A percentile compares a stretch with the other conserved stretches of the same genome.
Evolutionary conservation across 805 yeast species (phyloP).

Genomic region (Naumovozyma baii): DNA sequence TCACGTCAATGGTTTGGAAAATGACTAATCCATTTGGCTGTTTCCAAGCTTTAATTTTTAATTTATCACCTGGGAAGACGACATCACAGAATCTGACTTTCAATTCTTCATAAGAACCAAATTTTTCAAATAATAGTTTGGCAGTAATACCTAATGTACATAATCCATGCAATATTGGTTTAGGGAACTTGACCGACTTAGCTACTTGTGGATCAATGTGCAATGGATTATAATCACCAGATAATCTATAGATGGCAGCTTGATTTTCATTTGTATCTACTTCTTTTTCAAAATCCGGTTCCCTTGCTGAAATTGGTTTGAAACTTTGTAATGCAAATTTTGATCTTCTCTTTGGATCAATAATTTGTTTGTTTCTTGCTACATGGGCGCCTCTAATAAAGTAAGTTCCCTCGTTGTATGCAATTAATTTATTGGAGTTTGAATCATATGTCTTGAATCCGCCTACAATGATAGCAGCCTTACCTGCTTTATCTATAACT

Average conservation of each 20-base stretch:
- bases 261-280: conserved; percentile 57
- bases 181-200: conserved; percentile 70
- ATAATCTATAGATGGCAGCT: conserved; percentile 83
- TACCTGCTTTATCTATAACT: conserved; percentile 74
- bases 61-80: conserved; percentile 90
- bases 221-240: conserved; percentile 91
- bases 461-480: conserved; percentile 65
- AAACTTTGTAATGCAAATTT: conserved; percentile 56
- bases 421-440: conserved; percentile 56
- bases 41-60: conserved; percentile 79
- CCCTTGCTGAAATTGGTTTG: conserved; percentile 44
- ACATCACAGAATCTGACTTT: conserved; percentile 86
- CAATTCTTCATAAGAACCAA: conserved; percentile 72
- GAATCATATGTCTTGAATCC: conserved; percentile 63
- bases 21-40: conserved; percentile 51
- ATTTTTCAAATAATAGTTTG: conserved; percentile 67
- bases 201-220: conserved; percentile 93
- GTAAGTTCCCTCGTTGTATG: conserved; percentile 74
- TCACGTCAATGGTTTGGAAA: conserved; percentile 76
- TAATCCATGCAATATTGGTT: conserved; percentile 89
- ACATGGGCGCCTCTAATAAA: conserved; percentile 68
- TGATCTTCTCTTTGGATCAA: conserved; percentile 36
- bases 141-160: conserved; percentile 77
- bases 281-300: conserved; percentile 57
- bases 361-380: conserved; percentile 41